Percentiles rank a stretch among this genome's conserved stretches.
These are phyloP conservation scores for Tuber calosporum DNA, from an alignment of 495 filamentous ascomycete species.

Conservation along the genomic window DNA sequence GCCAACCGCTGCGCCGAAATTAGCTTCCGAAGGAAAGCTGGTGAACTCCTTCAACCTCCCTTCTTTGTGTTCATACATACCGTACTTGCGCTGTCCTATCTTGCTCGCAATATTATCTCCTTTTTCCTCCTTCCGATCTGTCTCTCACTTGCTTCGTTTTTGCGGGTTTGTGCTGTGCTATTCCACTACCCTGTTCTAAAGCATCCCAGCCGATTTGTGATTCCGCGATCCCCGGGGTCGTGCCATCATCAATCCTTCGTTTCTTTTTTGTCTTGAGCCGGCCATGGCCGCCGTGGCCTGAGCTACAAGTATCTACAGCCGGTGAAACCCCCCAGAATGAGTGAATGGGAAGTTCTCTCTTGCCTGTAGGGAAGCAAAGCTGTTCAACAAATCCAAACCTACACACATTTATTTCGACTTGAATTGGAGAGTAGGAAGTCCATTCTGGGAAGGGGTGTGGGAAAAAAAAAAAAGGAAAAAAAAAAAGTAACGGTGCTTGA, in stretches of 20 bases:
- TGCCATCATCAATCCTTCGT: conserved; percentile 25
- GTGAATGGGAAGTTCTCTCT: conserved; percentile 1
- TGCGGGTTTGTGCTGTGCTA: conserved; percentile 17
- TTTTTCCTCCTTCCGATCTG: background rate
- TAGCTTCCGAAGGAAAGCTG: background rate
- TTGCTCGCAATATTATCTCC: background rate
- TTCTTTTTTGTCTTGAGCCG: conserved; percentile 21
- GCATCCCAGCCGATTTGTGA: conserved; percentile 28
- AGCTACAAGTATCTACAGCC: conserved; percentile 3
- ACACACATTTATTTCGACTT: background rate
- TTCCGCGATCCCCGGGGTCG: conserved; percentile 29
- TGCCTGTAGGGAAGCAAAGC: conserved; percentile 6
- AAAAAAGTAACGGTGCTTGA: background rate
- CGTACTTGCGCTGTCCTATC: background rate
- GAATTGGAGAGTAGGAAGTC: background rate
- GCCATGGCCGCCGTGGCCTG: conserved; percentile 28
- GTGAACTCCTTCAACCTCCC: background rate
- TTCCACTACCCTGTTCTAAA: conserved; percentile 28
- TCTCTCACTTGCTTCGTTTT: conserved; percentile 11
- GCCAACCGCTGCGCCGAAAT: background rate
- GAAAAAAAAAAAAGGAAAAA: background rate
- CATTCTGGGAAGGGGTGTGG: background rate
- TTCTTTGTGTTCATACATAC: background rate
- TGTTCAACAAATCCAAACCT: conserved; percentile 9
- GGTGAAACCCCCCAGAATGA: conserved; percentile 26